Evolutionary conservation across 345 rosid genomes (phyloP), one percentile per base, ranked within the genome.

Genomic region (Geranium brycei): DNA sequence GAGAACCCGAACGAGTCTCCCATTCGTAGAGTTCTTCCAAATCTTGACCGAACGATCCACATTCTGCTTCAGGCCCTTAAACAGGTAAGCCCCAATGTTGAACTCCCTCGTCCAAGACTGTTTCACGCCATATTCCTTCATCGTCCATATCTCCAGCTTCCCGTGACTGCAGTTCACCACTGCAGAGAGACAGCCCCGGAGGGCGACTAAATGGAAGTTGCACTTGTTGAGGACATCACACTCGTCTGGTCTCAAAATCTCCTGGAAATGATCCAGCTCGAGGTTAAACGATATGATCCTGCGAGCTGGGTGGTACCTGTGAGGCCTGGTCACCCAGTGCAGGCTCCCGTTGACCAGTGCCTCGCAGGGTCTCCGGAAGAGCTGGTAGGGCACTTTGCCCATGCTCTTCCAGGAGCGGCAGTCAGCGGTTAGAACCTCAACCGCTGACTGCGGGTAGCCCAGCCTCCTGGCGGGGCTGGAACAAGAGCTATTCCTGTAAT

Each of bases 281-380:
- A 92, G 68, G 76, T 89, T 96, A 69, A 92, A 82, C 0, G 98
- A 87, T 4, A 92, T 77, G 6, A 92, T 64, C 73, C 81, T 75
- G 17, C 95, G 80, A 56, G 87, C 79, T 0, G 87, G 89, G 19
- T 77, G 72, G 66, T 81, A 75, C 61, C 95, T 74, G 2, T 83
- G 74, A 0, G 86, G 95, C 41, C 82, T 62, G 4, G 84, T 83
- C 2, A 86, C 87, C 85, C 89, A 92, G 71, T 92, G 98, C 58
- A 92, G 81, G 76, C 84, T 80, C 17, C 98, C 96, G 14, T 75
- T 69, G 64, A 89, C 81, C 64, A 87, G 73, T 30, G 96, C 85
- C 80, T 86, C 96, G 0, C 93, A 75, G 0, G 89, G 73, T 62
- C 85, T 75, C 56, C 85, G 67, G 47, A 82, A 59, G 23, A 92